phyloP scores from a whole-genome alignment of 768 basidiomycete genomes.

The Calvatia gigantea region DNA sequence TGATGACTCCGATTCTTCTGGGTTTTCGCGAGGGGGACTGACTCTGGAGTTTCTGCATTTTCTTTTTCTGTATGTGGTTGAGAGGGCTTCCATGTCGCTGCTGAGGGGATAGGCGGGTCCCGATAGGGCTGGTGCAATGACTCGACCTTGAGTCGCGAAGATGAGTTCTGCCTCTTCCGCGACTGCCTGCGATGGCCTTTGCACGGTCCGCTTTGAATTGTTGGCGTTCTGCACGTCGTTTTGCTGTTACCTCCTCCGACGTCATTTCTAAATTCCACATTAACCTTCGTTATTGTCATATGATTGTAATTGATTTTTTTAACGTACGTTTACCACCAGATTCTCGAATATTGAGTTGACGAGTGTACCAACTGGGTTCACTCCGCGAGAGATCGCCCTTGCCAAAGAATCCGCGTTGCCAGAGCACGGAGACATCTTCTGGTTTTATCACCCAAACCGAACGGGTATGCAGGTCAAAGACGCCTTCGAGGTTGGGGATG shows the following conservation, averaged over 20 bases:
- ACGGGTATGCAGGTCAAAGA: slow-evolving; percentile 75
- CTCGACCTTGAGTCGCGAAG: slow-evolving; percentile 66
- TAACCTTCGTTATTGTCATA: background rate
- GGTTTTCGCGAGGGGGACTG: slow-evolving; percentile 25
- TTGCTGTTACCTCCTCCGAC: slow-evolving; percentile 88
- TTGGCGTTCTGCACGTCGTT: slow-evolving; percentile 81
- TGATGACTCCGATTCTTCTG: background rate
- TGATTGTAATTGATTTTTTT: background rate
- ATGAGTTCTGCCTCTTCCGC: slow-evolving; percentile 76
- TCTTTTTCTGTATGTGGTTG: too few species aligned
- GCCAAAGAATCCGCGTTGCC: slow-evolving; percentile 93
- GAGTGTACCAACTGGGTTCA: slow-evolving; percentile 89
- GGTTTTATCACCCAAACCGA: slow-evolving; percentile 81
- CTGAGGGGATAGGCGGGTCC: slow-evolving; percentile 69
- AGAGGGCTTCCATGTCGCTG: slow-evolving; percentile 72
- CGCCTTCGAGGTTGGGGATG: slow-evolving; percentile 73
- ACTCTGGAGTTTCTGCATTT: slow-evolving; percentile 18
- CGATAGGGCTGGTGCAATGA: slow-evolving; percentile 56
- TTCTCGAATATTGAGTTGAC: slow-evolving; percentile 67
- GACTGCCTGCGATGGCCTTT: slow-evolving; percentile 76
- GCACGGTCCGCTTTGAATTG: slow-evolving; percentile 95
- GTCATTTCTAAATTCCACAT: slow-evolving; percentile 52
- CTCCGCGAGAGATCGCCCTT: slow-evolving; percentile 94
- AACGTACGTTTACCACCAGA: slow-evolving; percentile 58
- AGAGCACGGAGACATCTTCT: slow-evolving; percentile 66